Percentiles rank a stretch among this genome's conserved stretches.
Evolutionary conservation across 495 filamentous ascomycete genomes (phyloP).

Genomic region (Aspergillus heteromorphus): DNA sequence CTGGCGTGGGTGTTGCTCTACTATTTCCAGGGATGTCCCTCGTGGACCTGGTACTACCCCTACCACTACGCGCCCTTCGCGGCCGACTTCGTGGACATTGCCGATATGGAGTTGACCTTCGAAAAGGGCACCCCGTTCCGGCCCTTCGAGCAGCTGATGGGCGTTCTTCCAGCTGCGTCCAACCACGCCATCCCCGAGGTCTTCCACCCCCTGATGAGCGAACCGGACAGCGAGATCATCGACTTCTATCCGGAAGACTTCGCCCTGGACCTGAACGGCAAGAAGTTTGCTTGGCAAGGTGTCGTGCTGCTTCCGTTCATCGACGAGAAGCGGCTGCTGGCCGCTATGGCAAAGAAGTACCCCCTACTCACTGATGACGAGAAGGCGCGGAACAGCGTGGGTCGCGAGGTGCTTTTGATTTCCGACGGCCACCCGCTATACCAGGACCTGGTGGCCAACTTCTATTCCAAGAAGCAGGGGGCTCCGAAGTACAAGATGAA

Average conservation of each 20-base stretch:
- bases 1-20: conserved; percentile 97
- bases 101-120: conserved; percentile 72
- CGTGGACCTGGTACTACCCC: conserved; percentile 98
- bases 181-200: conserved; percentile 83
- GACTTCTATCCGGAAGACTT: conserved; percentile 98
- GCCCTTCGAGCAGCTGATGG: conserved; percentile 98
- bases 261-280: conserved; percentile 87
- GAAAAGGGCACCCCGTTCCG: conserved; percentile 81
- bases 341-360: conserved; percentile 78
- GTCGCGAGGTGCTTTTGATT: conserved; percentile 76
- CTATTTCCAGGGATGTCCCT: conserved; percentile 97
- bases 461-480: conserved; percentile 86
- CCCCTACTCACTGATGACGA: conserved; percentile 76
- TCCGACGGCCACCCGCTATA: conserved; percentile 78
- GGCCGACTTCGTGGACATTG: conserved; percentile 84
- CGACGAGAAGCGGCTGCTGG: conserved; percentile 79
- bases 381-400: conserved; percentile 68
- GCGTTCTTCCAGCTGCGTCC: conserved; percentile 87
- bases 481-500: conserved; percentile 62
- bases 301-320: conserved; percentile 94
- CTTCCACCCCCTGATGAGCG: conserved; percentile 84
- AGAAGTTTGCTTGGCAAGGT: conserved; percentile 98
- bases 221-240: conserved; percentile 81
- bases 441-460: conserved; percentile 68
- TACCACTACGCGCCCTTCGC: conserved; percentile 98